Evolutionary conservation across 1,139 yeast genomes (phyloP), one percentile per base, ranked within the genome.

Genomic region (Suhomyces maxii): DNA sequence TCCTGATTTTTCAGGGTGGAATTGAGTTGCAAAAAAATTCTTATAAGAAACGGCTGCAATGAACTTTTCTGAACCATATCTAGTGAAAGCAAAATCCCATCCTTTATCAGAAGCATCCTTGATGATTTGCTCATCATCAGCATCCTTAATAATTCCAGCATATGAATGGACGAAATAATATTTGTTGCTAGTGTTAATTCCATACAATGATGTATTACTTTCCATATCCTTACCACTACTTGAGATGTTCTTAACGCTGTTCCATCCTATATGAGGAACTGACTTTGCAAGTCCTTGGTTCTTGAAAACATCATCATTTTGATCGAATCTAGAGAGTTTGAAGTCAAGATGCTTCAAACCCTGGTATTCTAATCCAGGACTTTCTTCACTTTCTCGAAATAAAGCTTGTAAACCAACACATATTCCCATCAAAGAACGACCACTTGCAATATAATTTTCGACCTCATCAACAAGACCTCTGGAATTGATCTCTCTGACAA

Each of bases 191-290:
- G 84, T 82, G 52, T 83, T 80, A 45, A 90, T 68, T 3, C 87
- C 86, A 61, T 74, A 90, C 31, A 87, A 70, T 2, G 80, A 67
- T 42, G 60, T 48, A 26, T 43, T 44, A 3, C 46, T 26, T 3
- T 50, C 46, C 23, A 65, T 45, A 4, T 36, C 46, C n/a, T 51
- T 42, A 2, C 41, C 44, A 0, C 60, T 67, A 5, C 48, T 53
- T 12, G 47, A 52, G 26, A 66, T 55, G 13, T 53, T 39, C 40
- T 52, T 49, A 8, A 79, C 58, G 34, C 69, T 65, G 64, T 90
- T 93, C 99, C 99, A 93, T 18, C 99, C 99, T 56, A 93, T 93
- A 54, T 88, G 93, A 3, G 99, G 99, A 2, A 93, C 99, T 9
- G 96, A 79, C 64, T 93, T 93, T 36, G 54, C 49, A 38, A 63